These are phyloP conservation scores for Plectosphaerella plurivora DNA, from an alignment of 2,329 filamentous ascomycete genomes.

Conservation along the genomic window DNA sequence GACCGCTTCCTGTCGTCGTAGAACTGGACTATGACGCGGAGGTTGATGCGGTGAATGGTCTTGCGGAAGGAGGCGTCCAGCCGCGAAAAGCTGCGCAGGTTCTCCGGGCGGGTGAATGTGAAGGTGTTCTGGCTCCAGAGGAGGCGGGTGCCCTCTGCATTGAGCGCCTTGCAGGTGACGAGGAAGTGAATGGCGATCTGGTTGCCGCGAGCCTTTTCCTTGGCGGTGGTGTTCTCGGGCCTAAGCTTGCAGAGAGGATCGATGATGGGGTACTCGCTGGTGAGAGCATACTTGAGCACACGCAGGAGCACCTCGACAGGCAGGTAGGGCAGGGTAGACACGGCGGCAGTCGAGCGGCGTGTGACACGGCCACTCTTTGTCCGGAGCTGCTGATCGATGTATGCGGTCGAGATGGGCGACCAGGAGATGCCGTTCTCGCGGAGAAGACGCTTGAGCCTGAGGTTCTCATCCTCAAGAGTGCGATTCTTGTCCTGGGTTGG, in stretches of 20 bases:
- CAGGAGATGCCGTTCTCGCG: slow-evolving; percentile 49
- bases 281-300: slow-evolving; percentile 47
- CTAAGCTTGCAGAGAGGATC: slow-evolving; percentile 45
- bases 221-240: slow-evolving; percentile 35
- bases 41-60: slow-evolving; percentile 38
- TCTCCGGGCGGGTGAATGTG: slow-evolving; percentile 47
- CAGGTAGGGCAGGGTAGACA: slow-evolving; percentile 31
- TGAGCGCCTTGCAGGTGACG: slow-evolving; percentile 44
- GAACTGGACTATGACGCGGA: slow-evolving; percentile 51
- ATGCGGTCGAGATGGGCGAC: slow-evolving; percentile 32
- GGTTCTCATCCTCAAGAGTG: slow-evolving; percentile 42
- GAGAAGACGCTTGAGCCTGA: slow-evolving; percentile 44
- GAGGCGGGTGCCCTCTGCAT: slow-evolving; percentile 42
- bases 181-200: slow-evolving; percentile 51
- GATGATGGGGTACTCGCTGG: slow-evolving; percentile 43
- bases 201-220: slow-evolving; percentile 38
- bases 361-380: slow-evolving; percentile 17
- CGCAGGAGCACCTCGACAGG: slow-evolving; percentile 49
- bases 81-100: slow-evolving; percentile 44
- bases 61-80: slow-evolving; percentile 36
- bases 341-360: slow-evolving; percentile 14
- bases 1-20: slow-evolving; percentile 42
- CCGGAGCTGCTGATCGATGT: slow-evolving; percentile 14
- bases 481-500: slow-evolving; percentile 43
- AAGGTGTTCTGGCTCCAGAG: slow-evolving; percentile 51